phyloP scores from a whole-genome alignment of 1,139 yeast genomes.

The Debaryomycetaceae sp. region DNA sequence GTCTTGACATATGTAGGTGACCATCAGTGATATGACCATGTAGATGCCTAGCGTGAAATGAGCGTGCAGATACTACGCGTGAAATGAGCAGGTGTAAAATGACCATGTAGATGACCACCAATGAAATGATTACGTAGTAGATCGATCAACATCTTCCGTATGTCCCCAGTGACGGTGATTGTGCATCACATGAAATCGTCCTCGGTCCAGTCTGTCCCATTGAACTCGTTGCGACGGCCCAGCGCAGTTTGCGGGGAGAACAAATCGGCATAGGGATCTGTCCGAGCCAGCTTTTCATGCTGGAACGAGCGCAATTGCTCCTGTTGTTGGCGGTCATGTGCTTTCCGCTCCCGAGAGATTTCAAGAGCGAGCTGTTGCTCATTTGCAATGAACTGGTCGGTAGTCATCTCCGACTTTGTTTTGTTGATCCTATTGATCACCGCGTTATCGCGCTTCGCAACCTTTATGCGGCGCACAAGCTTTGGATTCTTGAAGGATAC shows the following conservation, averaged over 20 bases:
- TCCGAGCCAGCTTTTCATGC: constrained; percentile 21
- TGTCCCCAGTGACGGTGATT: too few species aligned
- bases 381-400: constrained; percentile 41
- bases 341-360: constrained; percentile 21
- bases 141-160: too few species aligned
- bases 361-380: constrained; percentile 28
- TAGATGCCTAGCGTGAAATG: too few species aligned
- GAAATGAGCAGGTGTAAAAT: too few species aligned
- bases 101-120: too few species aligned
- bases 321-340: constrained; percentile 20
- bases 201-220: constrained; percentile 50
- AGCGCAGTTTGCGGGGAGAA: constrained; percentile 39
- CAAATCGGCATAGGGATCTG: constrained; percentile 48
- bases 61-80: too few species aligned
- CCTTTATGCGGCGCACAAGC: constrained; percentile 41
- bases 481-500: constrained; percentile 58
- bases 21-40: too few species aligned
- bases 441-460: constrained; percentile 51
- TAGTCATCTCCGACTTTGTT: constrained; percentile 39
- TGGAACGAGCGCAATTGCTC: constrained; percentile 14
- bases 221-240: constrained; percentile 39
- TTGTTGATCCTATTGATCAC: constrained; percentile 56
- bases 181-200: constrained; percentile 39
- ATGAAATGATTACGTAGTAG: too few species aligned
- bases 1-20: too few species aligned